Base-by-base conservation (phyloP, 2,329 filamentous ascomycete genomes). In the Penicillium sp. region DNA sequence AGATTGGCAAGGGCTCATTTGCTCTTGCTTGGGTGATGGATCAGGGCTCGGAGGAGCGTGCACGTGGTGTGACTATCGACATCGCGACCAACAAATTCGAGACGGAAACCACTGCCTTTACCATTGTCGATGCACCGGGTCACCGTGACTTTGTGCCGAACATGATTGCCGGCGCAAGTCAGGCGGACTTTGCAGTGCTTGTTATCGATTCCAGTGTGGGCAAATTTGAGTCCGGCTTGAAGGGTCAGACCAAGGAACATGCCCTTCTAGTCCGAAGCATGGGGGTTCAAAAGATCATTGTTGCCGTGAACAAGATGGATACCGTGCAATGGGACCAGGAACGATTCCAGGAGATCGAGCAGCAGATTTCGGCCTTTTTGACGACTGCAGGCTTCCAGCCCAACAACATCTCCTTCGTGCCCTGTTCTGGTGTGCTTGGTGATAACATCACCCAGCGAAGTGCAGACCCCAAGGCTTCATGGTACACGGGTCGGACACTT, bases 21-120 rank as follows among this genome's bases (percentile, higher is more conserved):
- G 94, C 94, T 13, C 84, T 99, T 25, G 95, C 96, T 1, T 99
- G 95, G 95, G 92, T 99, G 2, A 85, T 99, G 77, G 95, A 99
- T 74, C 91, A 97, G 75, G 89, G 92, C 22, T 87, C 88, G 0
- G 95, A 99, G 73, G 95, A 99, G 76, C 86, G 95, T 65, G 88
- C 87, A 60, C 87, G 93, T 60, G 95, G 95, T 48, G 92, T 99
- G 7, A 99, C 95, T 0, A 97, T 99, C 52, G 95, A 99, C 73
- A 95, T 98, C 71, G 94, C 95, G 8, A 96, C 91, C 19, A 96
- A 96, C 73, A 88, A 93, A 65, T 99, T 99, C 72, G 91, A 96
- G 73, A 99, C 96, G 0, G 88, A 91, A 1, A 89, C 85, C 55
- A 95, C 92, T 0, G 85, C 85, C 11, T 98, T 98, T 72, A 98